Evolutionary conservation across 768 basidiomycete species (phyloP).

Genomic region (Cystofilobasidium bisporidii): DNA sequence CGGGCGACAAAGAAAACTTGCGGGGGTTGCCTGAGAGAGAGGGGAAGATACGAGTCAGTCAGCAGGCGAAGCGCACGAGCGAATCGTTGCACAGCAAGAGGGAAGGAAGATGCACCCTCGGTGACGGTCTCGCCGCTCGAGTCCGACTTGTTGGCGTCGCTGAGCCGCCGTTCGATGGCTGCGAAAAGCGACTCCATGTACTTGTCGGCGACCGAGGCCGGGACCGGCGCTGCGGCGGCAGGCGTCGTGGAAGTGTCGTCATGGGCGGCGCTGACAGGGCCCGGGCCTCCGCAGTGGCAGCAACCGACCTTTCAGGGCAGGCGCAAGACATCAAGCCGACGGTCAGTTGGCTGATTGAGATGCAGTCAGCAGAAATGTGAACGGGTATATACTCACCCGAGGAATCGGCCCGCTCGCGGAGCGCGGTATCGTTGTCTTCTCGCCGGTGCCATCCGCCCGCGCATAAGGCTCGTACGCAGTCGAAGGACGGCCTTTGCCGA

Average conservation of each 20-base stretch:
- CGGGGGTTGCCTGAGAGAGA: background rate
- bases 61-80: background rate
- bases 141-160: background rate
- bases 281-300: background rate
- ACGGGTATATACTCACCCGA: too few relatives aligned
- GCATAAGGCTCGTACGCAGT: too few relatives aligned
- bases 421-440: too few relatives aligned
- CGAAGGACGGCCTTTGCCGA: too few relatives aligned
- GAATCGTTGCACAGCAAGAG: too few relatives aligned
- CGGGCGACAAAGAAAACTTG: background rate
- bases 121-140: background rate
- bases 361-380: too few relatives aligned
- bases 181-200: background rate
- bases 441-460: too few relatives aligned
- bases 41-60: background rate
- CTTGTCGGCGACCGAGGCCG: background rate
- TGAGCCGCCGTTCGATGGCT: background rate
- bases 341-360: too few relatives aligned
- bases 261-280: background rate
- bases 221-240: too few relatives aligned
- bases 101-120: background rate
- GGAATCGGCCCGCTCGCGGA: too few relatives aligned
- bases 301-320: too few relatives aligned
- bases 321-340: too few relatives aligned
- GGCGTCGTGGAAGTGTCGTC: background rate